Evolutionary conservation across 78 protist genomes (phyloP), one percentile per base, ranked within the genome.

Genomic region (Pigoraptor vietnamica): DNA sequence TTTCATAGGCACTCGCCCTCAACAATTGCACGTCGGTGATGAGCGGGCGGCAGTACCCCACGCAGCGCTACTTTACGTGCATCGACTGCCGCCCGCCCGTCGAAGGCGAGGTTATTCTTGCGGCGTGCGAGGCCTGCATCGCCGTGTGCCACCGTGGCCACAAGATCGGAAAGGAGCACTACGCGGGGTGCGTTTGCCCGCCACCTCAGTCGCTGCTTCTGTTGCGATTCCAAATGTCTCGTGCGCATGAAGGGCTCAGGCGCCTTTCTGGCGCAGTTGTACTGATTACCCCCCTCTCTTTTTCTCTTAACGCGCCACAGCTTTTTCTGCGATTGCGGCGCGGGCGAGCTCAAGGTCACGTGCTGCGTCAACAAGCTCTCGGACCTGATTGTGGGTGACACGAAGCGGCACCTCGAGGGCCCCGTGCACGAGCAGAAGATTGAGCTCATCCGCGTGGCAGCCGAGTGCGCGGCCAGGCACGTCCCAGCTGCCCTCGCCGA

Each of bases 81-180:
- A 9, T 14, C 88, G 88, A 83, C 88, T 83, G 88, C 38, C 9
- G 38, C 39, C 88, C 88, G 6, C 23, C 88, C 24, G 39, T 34
- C 39, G 38, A 83, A 1, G 38, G 88, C 38, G 25, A 24, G 23
- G 14, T 6, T 37, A 83, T 35, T 35, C 35, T 83, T 29, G 88
- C 88, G 23, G 88, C 88, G 25, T 83, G 88, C 23, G 88, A 83
- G 25, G 88, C 38, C 25, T 83, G 88, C 88, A 35, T 83, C 25
- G 23, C 38, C 39, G 25, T 24, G 39, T 83, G 88, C 88, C 88
- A 83, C 38, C 35, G 38, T 29, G 88, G 88, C 39, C 88, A 83
- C 67, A 48, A 48, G 14, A 48, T 48, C 14, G 67, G 67, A 6
- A 48, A 48, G 67, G 67, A 48, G 14, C 67, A 48, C 67, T 48